Percentiles rank a stretch among this genome's conserved stretches.
phyloP scores from a whole-genome alignment of 305 asterid genomes.

The Fraxinus velutina region DNA sequence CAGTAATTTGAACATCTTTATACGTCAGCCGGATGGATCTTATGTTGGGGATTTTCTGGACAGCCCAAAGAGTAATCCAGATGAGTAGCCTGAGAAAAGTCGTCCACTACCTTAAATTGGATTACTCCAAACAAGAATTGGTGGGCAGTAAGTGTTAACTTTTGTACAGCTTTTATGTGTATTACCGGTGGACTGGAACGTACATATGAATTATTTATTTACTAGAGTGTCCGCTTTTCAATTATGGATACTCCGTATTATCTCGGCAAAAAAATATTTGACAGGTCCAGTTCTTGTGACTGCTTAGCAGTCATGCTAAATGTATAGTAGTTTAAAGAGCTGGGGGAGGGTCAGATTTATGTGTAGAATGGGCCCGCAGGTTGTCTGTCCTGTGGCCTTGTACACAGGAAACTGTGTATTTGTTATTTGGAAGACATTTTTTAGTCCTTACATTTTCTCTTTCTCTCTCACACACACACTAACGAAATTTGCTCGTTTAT shows the following conservation, averaged over 20 bases:
- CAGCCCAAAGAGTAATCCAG: conserved; percentile 40
- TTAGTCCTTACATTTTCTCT: neutral
- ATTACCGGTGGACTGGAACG: conserved; percentile 15
- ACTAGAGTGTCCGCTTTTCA: conserved; percentile 31
- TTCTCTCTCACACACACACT: neutral
- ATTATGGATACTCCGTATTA: conserved; percentile 26
- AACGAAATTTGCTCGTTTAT: neutral
- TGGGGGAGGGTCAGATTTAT: conserved; percentile 26
- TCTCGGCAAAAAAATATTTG: conserved; percentile 14
- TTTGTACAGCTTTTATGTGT: conserved; percentile 20
- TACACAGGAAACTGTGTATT: conserved; percentile 1
- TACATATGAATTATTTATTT: conserved; percentile 19
- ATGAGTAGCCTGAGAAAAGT: conserved; percentile 29
- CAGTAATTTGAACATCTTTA: conserved; percentile 51
- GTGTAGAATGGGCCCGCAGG: conserved; percentile 18
- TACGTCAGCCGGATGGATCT: conserved; percentile 58
- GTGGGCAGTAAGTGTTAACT: conserved; percentile 15
- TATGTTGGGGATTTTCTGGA: conserved; percentile 53
- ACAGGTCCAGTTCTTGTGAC: conserved; percentile 18
- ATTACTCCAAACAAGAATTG: conserved; percentile 6
- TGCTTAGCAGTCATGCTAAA: conserved; percentile 14
- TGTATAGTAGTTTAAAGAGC: conserved; percentile 24
- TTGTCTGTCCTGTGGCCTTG: neutral
- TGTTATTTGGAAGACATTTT: neutral
- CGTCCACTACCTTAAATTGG: conserved; percentile 12